A percentile compares a stretch with the other conserved stretches of the same genome.
Evolutionary conservation across 768 basidiomycete genomes (phyloP).

Genomic region (Russula virescens): DNA sequence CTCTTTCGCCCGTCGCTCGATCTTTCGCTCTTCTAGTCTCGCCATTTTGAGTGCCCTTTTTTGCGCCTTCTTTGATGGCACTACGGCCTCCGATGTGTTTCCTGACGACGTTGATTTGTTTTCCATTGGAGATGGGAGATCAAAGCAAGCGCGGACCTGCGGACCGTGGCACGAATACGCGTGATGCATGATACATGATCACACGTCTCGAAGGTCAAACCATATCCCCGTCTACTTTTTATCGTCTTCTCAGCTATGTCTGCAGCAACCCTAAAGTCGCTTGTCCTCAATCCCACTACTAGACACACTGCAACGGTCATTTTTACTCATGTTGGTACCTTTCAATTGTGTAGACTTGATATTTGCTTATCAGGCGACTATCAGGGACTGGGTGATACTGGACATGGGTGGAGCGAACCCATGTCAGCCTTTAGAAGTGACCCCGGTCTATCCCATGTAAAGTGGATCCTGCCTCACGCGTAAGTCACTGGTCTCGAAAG

Average conservation of each 20-base stretch:
- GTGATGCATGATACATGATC: no score
- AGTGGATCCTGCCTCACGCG: conserved; percentile 88
- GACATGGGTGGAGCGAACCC: conserved; percentile 63
- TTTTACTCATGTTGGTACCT: conserved; percentile 74
- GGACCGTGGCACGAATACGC: background rate
- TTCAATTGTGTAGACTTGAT: background rate
- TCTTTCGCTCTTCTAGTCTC: conserved; percentile 57
- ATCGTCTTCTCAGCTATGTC: conserved; percentile 8
- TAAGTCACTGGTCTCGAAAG: conserved; percentile 35
- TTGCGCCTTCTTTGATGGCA: conserved; percentile 71
- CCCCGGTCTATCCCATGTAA: conserved; percentile 60
- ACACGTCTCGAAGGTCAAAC: no score
- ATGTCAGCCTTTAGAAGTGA: conserved; percentile 62
- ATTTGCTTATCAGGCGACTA: conserved; percentile 1
- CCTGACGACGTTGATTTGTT: background rate
- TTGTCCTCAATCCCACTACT: conserved; percentile 34
- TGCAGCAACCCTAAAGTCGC: background rate
- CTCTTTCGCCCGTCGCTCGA: conserved; percentile 70
- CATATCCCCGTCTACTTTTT: background rate
- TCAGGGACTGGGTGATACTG: conserved; percentile 73
- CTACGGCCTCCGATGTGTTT: background rate
- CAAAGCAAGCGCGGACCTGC: background rate
- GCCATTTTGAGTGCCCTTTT: conserved; percentile 73
- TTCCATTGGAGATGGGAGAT: conserved; percentile 5
- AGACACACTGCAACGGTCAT: conserved; percentile 85